Base-by-base conservation (phyloP, 164 flowering plant species). In the Brasenia schreberi region DNA sequence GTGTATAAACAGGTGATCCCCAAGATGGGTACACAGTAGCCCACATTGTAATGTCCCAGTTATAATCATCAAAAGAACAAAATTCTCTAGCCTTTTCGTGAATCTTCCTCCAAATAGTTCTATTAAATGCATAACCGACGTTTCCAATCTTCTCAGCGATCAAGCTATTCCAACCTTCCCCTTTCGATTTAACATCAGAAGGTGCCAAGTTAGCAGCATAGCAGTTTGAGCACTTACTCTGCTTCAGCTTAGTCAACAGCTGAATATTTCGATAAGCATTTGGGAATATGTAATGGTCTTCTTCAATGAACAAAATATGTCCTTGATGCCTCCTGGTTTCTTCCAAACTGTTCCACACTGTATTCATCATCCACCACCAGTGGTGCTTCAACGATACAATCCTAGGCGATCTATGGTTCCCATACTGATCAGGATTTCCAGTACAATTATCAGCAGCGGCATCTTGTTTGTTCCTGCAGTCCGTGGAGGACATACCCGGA, bases 331-430 rank as follows among this genome's bases (percentile, higher is more conserved):
- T 69, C 69, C 65, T 64, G 4, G 90, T 89, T 78, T 93, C 98
- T 68, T 78, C 74, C 82, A 93, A 72, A 33, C 94, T 90, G 79
- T 93, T 94, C 98, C 97, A 93, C 43, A 93, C 90, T 0, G 94
- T 89, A 74, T 90, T 93, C 98, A 93, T 93, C 98, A 90, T 90
- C 98, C 98, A 93, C 98, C 98, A 93, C 98, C 98, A 93, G 69
- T 93, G 98, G 78, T 89, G 98, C 83, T 93, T 93, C 76, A 93
- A 71, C 0, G 97, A 90, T 60, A 89, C 96, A 65, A 90, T 89
- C 80, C 83, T 90, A 4, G 98, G 92, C 16, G 92, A 86, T 49
- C 97, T 72, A 69, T 93, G 91, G 74, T 86, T 87, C 43, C 96
- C 96, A 77, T 87, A 93, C 74, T 93, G 98, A 80, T 90, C 95